Base-by-base conservation (phyloP, 352 stramenopile species). In the Phytophthora palmivora region DNA sequence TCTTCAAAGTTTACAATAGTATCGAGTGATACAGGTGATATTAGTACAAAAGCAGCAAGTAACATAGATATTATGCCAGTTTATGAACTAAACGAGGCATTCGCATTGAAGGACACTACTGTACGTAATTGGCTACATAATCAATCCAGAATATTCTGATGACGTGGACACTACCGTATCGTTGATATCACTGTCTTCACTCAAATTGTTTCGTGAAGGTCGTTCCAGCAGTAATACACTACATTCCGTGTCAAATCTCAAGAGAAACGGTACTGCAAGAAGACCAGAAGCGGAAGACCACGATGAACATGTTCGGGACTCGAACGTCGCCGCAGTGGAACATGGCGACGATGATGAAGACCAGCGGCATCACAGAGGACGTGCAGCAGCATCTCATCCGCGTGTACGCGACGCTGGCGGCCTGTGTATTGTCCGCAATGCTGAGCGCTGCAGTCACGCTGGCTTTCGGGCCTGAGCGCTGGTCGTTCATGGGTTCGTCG, bases 381-480 rank as follows among this genome's bases (percentile, higher is more conserved):
- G 79, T 89, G 36, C 79, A 90, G 65, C 77, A 81, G 62, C 81
- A 91, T 58, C 68, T 90, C 34, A 70, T 84, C 47, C 79, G 72
- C 41, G 84, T 94, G 38, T 94, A 94, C 70, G 67, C 82, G 55
- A 89, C 81, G 47, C 76, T 94, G 34, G 39, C 80, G 18, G 67
- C 71, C 46, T 89, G 79, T 39, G 72, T 94, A 36, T 56, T 94
- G 51, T 69, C 67, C 37, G 72, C 80, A 10, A 76, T 82, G 49
- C 42, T 88, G 38, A 75, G 68, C 46, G 70, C 72, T 16, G 74
- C 55, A 42, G 51, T 66, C n/a, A 76, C 74, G 45, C 32, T 91
- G 55, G 22, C 58, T 14, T 70, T 84, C 18, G 71, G 78, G 12
- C 65, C 68, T 3, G 63, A 76, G 38, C 58, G 54, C 66, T 76